Conservation (phyloP, 257 asterid genomes). For the Buddleja alternifolia region DNA sequence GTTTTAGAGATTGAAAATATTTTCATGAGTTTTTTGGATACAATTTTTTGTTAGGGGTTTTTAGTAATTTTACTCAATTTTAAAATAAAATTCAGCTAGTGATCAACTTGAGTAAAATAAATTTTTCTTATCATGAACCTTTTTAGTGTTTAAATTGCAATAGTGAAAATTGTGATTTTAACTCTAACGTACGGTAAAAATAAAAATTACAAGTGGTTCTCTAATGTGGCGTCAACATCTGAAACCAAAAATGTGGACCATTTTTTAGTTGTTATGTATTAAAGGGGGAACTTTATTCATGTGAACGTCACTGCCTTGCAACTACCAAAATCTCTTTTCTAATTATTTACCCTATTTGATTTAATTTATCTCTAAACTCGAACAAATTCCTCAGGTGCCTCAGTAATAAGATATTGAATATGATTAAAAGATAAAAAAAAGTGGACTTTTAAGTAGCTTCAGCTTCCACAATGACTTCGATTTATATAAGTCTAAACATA, state of each 20-base stretch:
- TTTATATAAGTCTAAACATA: too few relatives aligned
- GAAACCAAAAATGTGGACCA: constrained; percentile 53
- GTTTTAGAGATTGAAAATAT: too few relatives aligned
- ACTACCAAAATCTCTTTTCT: constrained; percentile 26
- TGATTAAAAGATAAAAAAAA: background rate
- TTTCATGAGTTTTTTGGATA: too few relatives aligned
- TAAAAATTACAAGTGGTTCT: constrained; percentile 4
- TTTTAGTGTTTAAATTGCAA: too few relatives aligned
- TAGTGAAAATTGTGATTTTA: too few relatives aligned
- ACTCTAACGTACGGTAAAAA: constrained; percentile 5
- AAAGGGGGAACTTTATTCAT: constrained; percentile 45
- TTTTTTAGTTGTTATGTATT: constrained; percentile 40
- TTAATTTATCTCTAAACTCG: background rate
- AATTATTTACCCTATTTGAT: background rate
- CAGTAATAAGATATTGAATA: background rate
- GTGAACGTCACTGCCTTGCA: constrained; percentile 42
- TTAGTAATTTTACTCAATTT: too few relatives aligned
- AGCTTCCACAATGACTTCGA: too few relatives aligned
- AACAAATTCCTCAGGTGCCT: background rate
- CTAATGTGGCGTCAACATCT: constrained; percentile 44
- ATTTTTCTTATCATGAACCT: too few relatives aligned
- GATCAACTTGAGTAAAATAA: too few relatives aligned
- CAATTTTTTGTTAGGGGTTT: too few relatives aligned
- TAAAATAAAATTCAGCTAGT: too few relatives aligned
- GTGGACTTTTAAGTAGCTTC: too few relatives aligned